Conservation (phyloP, 2,329 filamentous ascomycete genomes). For the Aspergillus proliferans region DNA sequence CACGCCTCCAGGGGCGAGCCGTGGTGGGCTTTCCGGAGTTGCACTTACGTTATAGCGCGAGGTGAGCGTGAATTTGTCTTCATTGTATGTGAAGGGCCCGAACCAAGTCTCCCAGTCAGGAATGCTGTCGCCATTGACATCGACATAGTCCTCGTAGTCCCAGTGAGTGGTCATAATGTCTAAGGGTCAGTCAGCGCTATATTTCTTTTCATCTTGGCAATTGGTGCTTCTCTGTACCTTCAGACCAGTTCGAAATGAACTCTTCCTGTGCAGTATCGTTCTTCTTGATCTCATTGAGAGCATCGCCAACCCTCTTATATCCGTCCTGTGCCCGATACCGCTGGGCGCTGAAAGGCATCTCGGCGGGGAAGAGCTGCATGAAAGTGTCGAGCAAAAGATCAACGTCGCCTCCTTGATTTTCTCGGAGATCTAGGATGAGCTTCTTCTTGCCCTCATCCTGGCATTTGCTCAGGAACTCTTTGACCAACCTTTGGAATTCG, state of each 20-base stretch:
- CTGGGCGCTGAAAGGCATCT: conserved; percentile 39
- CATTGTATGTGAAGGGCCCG: conserved; percentile 22
- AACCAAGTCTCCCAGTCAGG: conserved; percentile 35
- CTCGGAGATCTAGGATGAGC: conserved; percentile 56
- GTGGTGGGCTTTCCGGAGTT: background rate
- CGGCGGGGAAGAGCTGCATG: conserved; percentile 41
- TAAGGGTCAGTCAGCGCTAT: background rate
- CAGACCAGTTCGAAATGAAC: too few relatives aligned
- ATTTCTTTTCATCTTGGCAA: too few relatives aligned
- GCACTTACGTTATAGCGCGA: conserved; percentile 13
- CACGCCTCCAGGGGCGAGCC: too few relatives aligned
- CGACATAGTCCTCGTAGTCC: conserved; percentile 17
- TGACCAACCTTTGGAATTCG: conserved; percentile 30
- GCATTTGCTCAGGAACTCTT: conserved; percentile 42
- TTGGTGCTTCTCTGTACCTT: too few relatives aligned
- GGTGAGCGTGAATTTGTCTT: conserved; percentile 13
- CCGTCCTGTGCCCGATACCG: conserved; percentile 39
- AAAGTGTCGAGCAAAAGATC: conserved; percentile 44
- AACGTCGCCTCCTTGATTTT: conserved; percentile 52
- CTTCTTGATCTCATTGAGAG: conserved; percentile 11
- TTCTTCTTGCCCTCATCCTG: conserved; percentile 46
- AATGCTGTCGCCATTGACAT: conserved; percentile 25
- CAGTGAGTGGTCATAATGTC: conserved; percentile 1
- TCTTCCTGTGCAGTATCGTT: conserved; percentile 1
- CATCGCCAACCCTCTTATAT: conserved; percentile 23